Conservation (phyloP, 139 green algal species). For the Chlorella sp. region DNA sequence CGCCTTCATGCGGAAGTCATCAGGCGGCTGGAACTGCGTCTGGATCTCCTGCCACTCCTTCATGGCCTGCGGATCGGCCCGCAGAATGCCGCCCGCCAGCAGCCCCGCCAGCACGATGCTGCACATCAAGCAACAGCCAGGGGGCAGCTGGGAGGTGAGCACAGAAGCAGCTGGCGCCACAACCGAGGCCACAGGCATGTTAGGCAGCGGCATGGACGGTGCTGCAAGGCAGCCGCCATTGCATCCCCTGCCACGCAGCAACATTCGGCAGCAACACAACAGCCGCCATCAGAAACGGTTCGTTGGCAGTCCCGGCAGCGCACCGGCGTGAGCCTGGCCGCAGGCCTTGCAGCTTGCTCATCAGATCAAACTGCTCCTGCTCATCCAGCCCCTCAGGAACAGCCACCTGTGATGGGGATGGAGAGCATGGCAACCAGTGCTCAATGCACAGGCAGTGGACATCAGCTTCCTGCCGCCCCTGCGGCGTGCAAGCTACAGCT, state of each 20-base stretch:
- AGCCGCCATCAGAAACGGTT: too few relatives aligned
- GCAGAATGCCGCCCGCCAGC: constrained; percentile 43
- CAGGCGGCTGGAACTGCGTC: constrained; percentile 25
- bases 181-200: neutral
- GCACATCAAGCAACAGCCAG: neutral
- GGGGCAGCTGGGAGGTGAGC: neutral
- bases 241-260: too few relatives aligned
- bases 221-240: too few relatives aligned
- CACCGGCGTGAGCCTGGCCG: constrained; percentile 34
- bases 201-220: too few relatives aligned
- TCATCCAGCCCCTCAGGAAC: neutral
- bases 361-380: constrained; percentile 27
- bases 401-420: neutral
- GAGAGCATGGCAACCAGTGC: too few relatives aligned
- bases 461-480: neutral
- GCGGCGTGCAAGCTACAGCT: too few relatives aligned
- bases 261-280: too few relatives aligned
- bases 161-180: neutral
- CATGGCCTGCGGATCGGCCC: constrained; percentile 30
- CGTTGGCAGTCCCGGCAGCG: too few relatives aligned
- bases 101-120: constrained; percentile 46
- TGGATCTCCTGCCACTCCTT: constrained; percentile 47
- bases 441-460: neutral
- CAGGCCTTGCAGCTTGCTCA: constrained; percentile 38
- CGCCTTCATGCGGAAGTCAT: constrained; percentile 41